phyloP scores from a whole-genome alignment of 371 early-diverging fungal genomes.

The Zopfochytrium polystomum region DNA sequence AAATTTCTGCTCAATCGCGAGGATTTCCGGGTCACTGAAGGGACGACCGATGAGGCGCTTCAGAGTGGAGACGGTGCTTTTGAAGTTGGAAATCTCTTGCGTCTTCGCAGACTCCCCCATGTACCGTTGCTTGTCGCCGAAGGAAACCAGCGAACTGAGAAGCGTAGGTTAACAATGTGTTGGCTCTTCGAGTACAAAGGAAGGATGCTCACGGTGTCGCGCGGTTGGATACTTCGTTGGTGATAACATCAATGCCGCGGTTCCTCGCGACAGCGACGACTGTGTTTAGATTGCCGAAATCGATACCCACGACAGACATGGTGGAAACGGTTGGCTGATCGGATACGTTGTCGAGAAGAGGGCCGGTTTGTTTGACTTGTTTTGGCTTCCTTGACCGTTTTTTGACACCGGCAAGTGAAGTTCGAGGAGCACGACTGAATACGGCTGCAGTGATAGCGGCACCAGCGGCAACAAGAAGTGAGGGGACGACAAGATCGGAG shows the following conservation, averaged over 20 bases:
- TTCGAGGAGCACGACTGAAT: constrained; percentile 1
- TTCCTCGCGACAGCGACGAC: constrained; percentile 96
- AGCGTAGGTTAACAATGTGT: neutral
- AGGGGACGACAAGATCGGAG: constrained; percentile 19
- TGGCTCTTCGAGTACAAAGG: neutral
- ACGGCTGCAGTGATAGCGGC: constrained; percentile 20
- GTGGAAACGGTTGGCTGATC: constrained; percentile 2
- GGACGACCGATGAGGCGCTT: constrained; percentile 97
- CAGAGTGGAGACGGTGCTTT: constrained; percentile 88
- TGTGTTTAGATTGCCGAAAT: constrained; percentile 93
- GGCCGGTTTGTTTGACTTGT: neutral
- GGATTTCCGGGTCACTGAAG: constrained; percentile 82
- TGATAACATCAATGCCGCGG: constrained; percentile 95
- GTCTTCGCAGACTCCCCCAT: constrained; percentile 95
- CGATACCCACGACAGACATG: constrained; percentile 79
- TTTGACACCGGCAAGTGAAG: neutral
- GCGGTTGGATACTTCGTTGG: constrained; percentile 95
- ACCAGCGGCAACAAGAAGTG: constrained; percentile 18
- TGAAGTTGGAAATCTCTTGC: constrained; percentile 88
- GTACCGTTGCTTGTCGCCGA: constrained; percentile 91
- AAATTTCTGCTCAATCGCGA: constrained; percentile 75
- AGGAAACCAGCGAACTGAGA: constrained; percentile 79
- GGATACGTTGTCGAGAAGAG: constrained; percentile 18
- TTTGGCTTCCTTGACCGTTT: neutral
- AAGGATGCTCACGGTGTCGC: constrained; percentile 81